Evolutionary conservation across 805 yeast genomes (phyloP).

Genomic region (Cyberlindnera sargentensis): DNA sequence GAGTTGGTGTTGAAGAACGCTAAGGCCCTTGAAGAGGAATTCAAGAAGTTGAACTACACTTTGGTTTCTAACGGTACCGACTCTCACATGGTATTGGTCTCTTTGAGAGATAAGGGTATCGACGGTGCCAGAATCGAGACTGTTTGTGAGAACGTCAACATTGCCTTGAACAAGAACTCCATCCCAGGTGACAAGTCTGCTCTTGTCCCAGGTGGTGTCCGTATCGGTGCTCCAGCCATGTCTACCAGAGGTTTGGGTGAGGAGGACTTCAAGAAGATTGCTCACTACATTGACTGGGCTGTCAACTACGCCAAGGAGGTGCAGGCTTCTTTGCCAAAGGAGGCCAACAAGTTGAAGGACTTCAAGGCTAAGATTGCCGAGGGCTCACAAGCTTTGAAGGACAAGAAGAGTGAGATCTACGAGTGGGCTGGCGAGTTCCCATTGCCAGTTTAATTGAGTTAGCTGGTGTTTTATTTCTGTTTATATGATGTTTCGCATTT

Average conservation of each 20-base stretch:
- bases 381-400: conserved; percentile 61
- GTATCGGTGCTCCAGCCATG: conserved; percentile 99
- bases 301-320: conserved; percentile 67
- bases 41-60: conserved; percentile 65
- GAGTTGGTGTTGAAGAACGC: conserved; percentile 84
- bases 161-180: conserved; percentile 95
- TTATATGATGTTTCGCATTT: no score
- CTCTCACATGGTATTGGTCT: conserved; percentile 91
- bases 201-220: conserved; percentile 92
- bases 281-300: conserved; percentile 71
- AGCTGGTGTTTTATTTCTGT: background rate
- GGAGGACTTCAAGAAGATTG: conserved; percentile 77
- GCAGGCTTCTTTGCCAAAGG: conserved; percentile 78
- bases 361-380: conserved; percentile 77
- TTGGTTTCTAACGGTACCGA: conserved; percentile 95
- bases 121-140: conserved; percentile 98
- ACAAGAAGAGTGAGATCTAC: conserved; percentile 70
- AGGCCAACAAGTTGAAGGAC: conserved; percentile 92
- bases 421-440: conserved; percentile 91
- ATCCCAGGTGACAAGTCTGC: conserved; percentile 98
- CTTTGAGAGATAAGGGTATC: conserved; percentile 79
- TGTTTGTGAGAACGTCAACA: conserved; percentile 88
- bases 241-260: conserved; percentile 93
- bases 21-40: conserved; percentile 67
- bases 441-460: conserved; percentile 39